A percentile compares a stretch with the other conserved stretches of the same genome.
These are phyloP conservation scores for Beauveria australis DNA, from an alignment of 2,329 filamentous ascomycete species.

Conservation along the genomic window DNA sequence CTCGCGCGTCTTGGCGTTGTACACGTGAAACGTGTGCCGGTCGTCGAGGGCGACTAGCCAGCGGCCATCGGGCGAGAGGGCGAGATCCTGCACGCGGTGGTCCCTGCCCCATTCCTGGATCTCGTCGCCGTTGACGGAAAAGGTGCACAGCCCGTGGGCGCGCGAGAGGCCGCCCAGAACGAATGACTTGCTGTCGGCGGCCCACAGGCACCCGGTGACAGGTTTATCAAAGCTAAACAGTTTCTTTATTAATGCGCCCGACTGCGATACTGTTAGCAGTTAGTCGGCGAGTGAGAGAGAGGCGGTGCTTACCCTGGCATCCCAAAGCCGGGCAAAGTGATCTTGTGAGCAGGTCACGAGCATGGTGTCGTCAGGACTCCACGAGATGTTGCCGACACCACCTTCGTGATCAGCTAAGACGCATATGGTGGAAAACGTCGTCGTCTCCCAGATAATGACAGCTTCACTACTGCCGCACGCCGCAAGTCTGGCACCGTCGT, in stretches of 20 bases:
- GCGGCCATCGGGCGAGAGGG: conserved; percentile 71
- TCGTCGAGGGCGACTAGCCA: conserved; percentile 73
- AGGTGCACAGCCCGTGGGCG: conserved; percentile 58
- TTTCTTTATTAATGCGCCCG: conserved; percentile 53
- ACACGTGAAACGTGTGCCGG: conserved; percentile 65
- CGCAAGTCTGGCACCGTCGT: conserved; percentile 74
- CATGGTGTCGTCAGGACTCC: conserved; percentile 86
- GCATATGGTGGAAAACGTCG: conserved; percentile 56
- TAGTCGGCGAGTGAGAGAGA: background rate
- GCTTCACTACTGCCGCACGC: conserved; percentile 69
- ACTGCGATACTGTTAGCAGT: conserved; percentile 34
- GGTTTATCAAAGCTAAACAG: conserved; percentile 71
- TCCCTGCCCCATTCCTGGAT: conserved; percentile 59
- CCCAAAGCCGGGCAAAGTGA: conserved; percentile 66
- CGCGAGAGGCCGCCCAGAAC: conserved; percentile 71
- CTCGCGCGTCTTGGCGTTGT: conserved; percentile 67
- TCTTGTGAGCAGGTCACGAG: conserved; percentile 79
- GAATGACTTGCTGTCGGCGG: conserved; percentile 67
- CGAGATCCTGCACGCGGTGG: conserved; percentile 75
- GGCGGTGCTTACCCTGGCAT: conserved; percentile 48
- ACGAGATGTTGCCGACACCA: conserved; percentile 73
- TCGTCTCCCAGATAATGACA: conserved; percentile 76
- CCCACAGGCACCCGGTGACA: conserved; percentile 86
- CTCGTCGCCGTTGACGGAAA: conserved; percentile 55
- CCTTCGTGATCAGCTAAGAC: conserved; percentile 56